A percentile compares a stretch with the other conserved stretches of the same genome.
These are phyloP conservation scores for Metschnikowia kunwiensis DNA, from an alignment of 805 yeast genomes.

Conservation along the genomic window DNA sequence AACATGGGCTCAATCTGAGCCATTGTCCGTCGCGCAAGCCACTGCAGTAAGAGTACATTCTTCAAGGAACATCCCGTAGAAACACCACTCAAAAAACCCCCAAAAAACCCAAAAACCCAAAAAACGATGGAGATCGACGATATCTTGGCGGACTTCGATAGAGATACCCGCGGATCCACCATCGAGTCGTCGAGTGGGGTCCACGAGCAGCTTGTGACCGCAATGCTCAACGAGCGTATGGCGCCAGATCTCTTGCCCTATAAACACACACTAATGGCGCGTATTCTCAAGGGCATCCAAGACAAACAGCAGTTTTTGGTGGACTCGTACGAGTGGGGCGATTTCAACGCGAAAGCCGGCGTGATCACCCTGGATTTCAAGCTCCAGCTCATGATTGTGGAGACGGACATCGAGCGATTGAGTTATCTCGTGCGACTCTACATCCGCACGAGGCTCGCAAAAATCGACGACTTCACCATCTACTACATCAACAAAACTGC, in stretches of 20 bases:
- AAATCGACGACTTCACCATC: conserved; percentile 68
- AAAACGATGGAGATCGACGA: conserved; percentile 59
- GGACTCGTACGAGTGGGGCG: conserved; percentile 73
- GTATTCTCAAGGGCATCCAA: conserved; percentile 58
- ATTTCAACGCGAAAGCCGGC: conserved; percentile 39
- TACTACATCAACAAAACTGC: conserved; percentile 45
- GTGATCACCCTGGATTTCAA: conserved; percentile 53
- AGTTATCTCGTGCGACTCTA: conserved; percentile 80
- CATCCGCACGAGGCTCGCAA: conserved; percentile 69
- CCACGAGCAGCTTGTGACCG: conserved; percentile 46
- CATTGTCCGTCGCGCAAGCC: no score
- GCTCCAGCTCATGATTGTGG: conserved; percentile 77
- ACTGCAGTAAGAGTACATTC: no score
- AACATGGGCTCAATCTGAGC: no score
- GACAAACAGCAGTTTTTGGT: conserved; percentile 70
- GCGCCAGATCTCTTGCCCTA: conserved; percentile 85
- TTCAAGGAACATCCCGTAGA: no score
- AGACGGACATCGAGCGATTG: conserved; percentile 85
- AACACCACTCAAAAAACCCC: no score
- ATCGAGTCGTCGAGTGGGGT: conserved; percentile 22
- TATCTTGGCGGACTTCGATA: conserved; percentile 63
- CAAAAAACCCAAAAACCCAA: background rate
- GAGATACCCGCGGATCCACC: conserved; percentile 16
- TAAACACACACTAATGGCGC: conserved; percentile 55
- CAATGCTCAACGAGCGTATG: conserved; percentile 83